Evolutionary conservation across 1,284 basidiomycete species (phyloP).

Genomic region (Melampsora occidentalis): DNA sequence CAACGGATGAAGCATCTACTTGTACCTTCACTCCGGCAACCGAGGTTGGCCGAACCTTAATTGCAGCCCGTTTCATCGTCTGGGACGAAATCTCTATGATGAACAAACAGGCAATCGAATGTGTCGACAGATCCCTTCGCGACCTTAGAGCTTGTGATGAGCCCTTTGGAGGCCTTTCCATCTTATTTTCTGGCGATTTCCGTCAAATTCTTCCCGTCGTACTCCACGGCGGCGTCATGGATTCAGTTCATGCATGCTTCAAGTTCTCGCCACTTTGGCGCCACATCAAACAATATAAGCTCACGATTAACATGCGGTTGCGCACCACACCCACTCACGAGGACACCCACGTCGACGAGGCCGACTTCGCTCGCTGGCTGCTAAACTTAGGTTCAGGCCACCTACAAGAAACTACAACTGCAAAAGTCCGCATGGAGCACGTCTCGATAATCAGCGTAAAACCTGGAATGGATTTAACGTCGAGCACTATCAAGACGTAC

Average conservation of each 20-base stretch:
- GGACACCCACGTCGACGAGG: background rate
- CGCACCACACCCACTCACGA: background rate
- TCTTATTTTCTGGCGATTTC: slow-evolving; percentile 16
- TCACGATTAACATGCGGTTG: too few species aligned
- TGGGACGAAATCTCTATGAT: slow-evolving; percentile 14
- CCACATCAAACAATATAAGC: background rate
- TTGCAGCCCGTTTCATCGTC: too few species aligned
- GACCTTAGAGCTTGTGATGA: background rate
- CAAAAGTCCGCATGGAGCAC: too few species aligned
- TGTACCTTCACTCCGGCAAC: background rate
- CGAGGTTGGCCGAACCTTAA: too few species aligned
- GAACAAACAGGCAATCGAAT: slow-evolving; percentile 1
- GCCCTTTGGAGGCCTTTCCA: slow-evolving; percentile 11
- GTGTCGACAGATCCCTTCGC: background rate
- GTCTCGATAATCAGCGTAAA: too few species aligned
- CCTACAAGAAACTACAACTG: background rate
- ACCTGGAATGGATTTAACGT: too few species aligned
- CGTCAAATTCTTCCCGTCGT: slow-evolving; percentile 9
- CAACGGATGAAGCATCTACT: background rate
- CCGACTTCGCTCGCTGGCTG: background rate
- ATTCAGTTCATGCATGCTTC: background rate
- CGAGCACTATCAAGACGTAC: too few species aligned
- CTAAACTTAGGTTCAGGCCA: background rate
- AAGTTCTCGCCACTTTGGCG: background rate
- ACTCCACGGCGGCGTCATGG: background rate